Base-by-base conservation (phyloP, 345 rosid species). In the Viola odorata region DNA sequence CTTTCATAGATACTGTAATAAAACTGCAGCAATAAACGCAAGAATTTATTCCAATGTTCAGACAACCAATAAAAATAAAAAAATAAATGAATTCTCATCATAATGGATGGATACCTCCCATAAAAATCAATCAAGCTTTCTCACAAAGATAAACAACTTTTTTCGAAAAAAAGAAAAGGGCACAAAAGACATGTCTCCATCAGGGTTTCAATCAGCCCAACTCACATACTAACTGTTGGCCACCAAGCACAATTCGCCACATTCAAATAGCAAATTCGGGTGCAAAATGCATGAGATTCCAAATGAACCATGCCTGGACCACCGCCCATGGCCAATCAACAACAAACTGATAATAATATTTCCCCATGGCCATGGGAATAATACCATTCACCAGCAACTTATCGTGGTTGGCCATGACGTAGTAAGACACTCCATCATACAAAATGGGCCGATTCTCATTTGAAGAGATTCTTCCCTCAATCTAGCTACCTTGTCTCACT, bases 21-120 rank as follows among this genome's bases (percentile, higher is more conserved):
- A 9, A 47, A 67, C 74, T 68, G 64, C 77, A 71, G 84, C 75
- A 77, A 81, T 70, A 69, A 74, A 72, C 82, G 63, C 55, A 73
- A 67, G 87, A 84, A 84, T 75, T 77, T 77, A 80, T 83, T 86
- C 82, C 80, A 58, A 68, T 58, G 62, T 69, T 72, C 66, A 64
- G 78, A 62, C 75, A 72, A 63, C 53, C 72, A 69, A 69, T 62
- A 55, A 60, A 45, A 65, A 36, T 45, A 23, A 23, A 2, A 57
- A 59, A 53, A 57, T 51, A 13, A 63, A 1, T 41, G 5, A n/a
- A 57, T 8, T 23, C 14, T 38, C 11, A 60, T 53, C 44, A 62
- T 32, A 68, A 74, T 76, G 68, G 32, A 23, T 58, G 23, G 37
- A 14, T 23, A 23, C 67, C 64, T 74, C 73, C 66, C 63, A 76